A percentile compares a stretch with the other conserved stretches of the same genome.
Conservation (phyloP, 495 filamentous ascomycete species). For the Staphylotrichum longicolle region DNA sequence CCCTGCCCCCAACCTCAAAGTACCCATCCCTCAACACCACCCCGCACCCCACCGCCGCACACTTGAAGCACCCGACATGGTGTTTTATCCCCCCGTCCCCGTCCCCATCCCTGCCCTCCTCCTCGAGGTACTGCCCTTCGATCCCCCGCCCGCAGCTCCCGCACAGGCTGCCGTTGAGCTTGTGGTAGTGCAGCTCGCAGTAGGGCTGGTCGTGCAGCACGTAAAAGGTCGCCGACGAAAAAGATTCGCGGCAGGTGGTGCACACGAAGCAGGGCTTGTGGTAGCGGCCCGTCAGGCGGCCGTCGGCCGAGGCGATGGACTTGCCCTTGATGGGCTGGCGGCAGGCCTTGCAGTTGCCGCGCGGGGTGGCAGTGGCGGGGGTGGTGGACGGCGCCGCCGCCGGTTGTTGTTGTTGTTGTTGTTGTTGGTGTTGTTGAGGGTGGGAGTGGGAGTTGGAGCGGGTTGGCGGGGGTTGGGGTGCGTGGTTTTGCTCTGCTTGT, state of each 20-base stretch:
- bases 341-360: constrained; percentile 84
- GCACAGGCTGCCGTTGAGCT: constrained; percentile 83
- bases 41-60: constrained; percentile 55
- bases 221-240: constrained; percentile 89
- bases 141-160: constrained; percentile 77
- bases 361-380: constrained; percentile 33
- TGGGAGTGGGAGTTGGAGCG: constrained; percentile 17
- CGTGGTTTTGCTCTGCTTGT: not conserved
- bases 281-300: constrained; percentile 87
- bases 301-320: constrained; percentile 90
- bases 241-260: constrained; percentile 75
- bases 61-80: constrained; percentile 83
- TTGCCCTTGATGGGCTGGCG: constrained; percentile 77
- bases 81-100: constrained; percentile 55
- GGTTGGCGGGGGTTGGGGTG: constrained; percentile 10
- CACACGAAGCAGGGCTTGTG: constrained; percentile 95
- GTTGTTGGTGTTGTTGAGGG: constrained; percentile 20
- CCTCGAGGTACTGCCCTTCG: constrained; percentile 94
- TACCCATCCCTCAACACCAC: constrained; percentile 62
- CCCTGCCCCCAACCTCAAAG: constrained; percentile 51
- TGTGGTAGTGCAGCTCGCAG: constrained; percentile 91
- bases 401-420: constrained; percentile 8
- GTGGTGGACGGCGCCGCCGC: too few species aligned
- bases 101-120: constrained; percentile 51
- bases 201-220: constrained; percentile 82